Conservation (phyloP, 1,284 basidiomycete species). For the Hortiboletus rubellus region DNA sequence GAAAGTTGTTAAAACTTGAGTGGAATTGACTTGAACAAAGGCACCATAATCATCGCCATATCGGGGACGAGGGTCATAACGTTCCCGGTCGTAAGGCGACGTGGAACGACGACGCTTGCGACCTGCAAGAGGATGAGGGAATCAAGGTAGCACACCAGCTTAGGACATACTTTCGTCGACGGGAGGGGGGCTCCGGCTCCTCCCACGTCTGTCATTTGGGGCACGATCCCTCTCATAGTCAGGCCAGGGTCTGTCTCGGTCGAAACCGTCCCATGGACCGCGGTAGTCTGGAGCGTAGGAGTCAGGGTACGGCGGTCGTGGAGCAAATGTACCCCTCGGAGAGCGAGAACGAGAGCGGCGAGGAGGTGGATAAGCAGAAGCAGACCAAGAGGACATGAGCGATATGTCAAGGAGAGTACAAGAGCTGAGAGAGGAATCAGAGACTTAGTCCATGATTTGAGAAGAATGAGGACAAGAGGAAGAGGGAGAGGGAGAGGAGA, state of each 20-base stretch:
- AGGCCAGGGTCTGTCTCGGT: constrained; percentile 67
- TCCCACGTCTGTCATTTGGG: constrained; percentile 61
- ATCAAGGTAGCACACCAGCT: neutral
- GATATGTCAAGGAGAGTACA: constrained; percentile 54
- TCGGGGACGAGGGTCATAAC: constrained; percentile 77
- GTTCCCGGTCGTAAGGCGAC: constrained; percentile 80
- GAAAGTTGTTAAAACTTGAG: constrained; percentile 10
- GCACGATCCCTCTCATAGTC: constrained; percentile 67
- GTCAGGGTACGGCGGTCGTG: constrained; percentile 59
- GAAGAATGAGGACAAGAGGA: constrained; percentile 65
- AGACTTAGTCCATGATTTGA: constrained; percentile 63
- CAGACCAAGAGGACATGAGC: constrained; percentile 64
- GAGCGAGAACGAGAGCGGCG: constrained; percentile 80
- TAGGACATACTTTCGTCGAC: constrained; percentile 65
- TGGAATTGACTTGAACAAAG: neutral
- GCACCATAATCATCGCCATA: constrained; percentile 79
- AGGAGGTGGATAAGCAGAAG: constrained; percentile 65
- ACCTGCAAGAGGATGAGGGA: constrained; percentile 38
- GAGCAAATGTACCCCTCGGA: constrained; percentile 54
- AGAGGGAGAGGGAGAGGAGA: constrained; percentile 51
- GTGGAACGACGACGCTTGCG: constrained; percentile 82
- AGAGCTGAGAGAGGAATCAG: constrained; percentile 66
- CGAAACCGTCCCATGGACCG: constrained; percentile 65
- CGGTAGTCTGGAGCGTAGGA: constrained; percentile 56
- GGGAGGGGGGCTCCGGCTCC: constrained; percentile 69